These are phyloP conservation scores for Trichoderma sp. DNA, from an alignment of 2,329 filamentous ascomycete genomes.

Conservation along the genomic window DNA sequence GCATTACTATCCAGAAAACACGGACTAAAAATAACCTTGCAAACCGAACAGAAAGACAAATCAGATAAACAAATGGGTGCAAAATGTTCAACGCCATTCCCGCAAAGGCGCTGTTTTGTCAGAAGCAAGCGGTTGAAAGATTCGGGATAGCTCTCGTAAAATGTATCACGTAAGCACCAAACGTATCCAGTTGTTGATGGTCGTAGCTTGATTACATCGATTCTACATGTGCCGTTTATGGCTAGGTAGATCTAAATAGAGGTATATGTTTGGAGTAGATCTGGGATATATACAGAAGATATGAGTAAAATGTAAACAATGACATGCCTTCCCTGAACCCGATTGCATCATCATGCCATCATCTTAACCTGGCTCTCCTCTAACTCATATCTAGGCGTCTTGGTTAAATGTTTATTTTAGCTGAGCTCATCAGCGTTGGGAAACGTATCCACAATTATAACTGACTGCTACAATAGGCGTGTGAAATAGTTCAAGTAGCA, in stretches of 20 bases:
- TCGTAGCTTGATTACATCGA: neutral
- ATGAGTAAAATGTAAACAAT: neutral
- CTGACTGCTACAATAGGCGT: neutral
- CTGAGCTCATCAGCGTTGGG: neutral
- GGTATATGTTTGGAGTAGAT: neutral
- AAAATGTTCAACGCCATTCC: neutral
- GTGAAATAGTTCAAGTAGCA: neutral
- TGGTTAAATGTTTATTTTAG: neutral
- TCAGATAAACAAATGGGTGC: neutral
- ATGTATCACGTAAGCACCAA: constrained; percentile 5
- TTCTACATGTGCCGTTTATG: neutral
- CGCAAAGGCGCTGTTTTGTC: neutral
- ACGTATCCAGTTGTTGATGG: neutral
- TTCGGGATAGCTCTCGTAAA: neutral
- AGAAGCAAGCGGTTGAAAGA: neutral
- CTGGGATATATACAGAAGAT: neutral
- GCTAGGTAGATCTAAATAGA: neutral
- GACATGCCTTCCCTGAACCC: neutral
- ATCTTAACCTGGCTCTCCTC: neutral
- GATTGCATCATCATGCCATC: neutral
- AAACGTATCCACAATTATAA: neutral
- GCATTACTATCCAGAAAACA: neutral
- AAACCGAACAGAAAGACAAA: neutral
- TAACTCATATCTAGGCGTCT: neutral
- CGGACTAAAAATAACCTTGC: neutral